Evolutionary conservation across 2,329 filamentous ascomycete species (phyloP).

Genomic region (Coleophoma eucalyptorum): DNA sequence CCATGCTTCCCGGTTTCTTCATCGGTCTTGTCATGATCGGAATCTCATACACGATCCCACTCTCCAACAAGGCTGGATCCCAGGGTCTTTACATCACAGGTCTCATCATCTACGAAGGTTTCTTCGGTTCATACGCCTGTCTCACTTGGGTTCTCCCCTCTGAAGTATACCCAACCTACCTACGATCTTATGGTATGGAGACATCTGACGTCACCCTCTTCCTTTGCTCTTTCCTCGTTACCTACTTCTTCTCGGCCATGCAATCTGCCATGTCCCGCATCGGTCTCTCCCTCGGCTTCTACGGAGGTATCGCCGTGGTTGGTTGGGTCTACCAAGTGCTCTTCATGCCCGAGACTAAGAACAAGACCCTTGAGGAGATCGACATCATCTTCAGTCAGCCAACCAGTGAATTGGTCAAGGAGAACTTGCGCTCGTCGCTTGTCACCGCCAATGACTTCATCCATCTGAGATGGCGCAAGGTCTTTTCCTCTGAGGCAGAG

Average conservation of each 20-base stretch:
- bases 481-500: constrained; percentile 22
- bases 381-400: constrained; percentile 63
- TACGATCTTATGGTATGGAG: constrained; percentile 71
- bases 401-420: constrained; percentile 55
- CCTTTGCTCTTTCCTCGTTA: constrained; percentile 68
- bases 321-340: constrained; percentile 70
- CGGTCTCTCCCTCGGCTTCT: constrained; percentile 66
- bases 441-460: constrained; percentile 22
- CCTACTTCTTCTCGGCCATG: constrained; percentile 73
- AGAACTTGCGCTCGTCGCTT: constrained; percentile 44
- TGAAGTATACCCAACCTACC: constrained; percentile 70
- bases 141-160: constrained; percentile 64
- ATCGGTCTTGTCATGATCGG: constrained; percentile 65
- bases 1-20: constrained; percentile 70
- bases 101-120: constrained; percentile 64
- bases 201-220: constrained; percentile 65
- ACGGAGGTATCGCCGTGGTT: constrained; percentile 67
- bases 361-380: constrained; percentile 64
- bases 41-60: constrained; percentile 53
- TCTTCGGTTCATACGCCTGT: constrained; percentile 64
- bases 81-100: constrained; percentile 63
- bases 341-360: constrained; percentile 75
- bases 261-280: constrained; percentile 62
- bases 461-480: constrained; percentile 21
- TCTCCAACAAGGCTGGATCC: constrained; percentile 41